phyloP scores from a whole-genome alignment of 1,284 basidiomycete species.

The Apiotrichum gracile region DNA sequence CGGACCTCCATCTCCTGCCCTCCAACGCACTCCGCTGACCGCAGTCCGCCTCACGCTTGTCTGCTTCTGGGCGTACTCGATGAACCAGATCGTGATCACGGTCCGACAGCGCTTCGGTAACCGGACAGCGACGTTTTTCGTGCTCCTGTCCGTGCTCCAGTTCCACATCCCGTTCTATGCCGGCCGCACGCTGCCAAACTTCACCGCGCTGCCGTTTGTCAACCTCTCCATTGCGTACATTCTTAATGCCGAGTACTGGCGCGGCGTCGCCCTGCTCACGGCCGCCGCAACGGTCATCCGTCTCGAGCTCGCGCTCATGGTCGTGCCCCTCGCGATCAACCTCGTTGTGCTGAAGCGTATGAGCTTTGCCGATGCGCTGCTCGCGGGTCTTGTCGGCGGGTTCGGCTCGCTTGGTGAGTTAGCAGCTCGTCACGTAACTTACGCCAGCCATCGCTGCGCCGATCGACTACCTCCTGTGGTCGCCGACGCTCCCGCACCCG shows the following conservation, averaged over 20 bases:
- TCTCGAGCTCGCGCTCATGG: constrained; percentile 67
- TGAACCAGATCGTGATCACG: constrained; percentile 61
- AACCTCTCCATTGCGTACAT: constrained; percentile 23
- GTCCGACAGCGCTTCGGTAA: constrained; percentile 61
- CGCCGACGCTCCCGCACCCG: constrained; percentile 27
- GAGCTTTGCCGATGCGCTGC: constrained; percentile 51
- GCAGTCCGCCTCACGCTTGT: constrained; percentile 72
- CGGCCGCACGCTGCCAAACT: constrained; percentile 87
- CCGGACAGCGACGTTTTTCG: constrained; percentile 57
- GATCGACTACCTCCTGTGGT: constrained; percentile 87
- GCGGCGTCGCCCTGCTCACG: constrained; percentile 53
- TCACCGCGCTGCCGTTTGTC: constrained; percentile 69
- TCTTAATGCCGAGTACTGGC: constrained; percentile 18
- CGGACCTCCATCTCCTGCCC: too few species aligned
- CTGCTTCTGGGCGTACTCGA: constrained; percentile 57
- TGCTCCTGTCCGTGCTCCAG: constrained; percentile 66
- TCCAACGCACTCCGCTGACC: too few species aligned
- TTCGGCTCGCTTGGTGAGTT: constrained; percentile 57
- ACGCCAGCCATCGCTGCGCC: constrained; percentile 56
- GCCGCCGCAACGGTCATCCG: constrained; percentile 70
- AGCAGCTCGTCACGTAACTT: not conserved
- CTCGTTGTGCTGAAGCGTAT: constrained; percentile 52
- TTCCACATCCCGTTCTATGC: constrained; percentile 94
- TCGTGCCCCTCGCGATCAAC: constrained; percentile 60
- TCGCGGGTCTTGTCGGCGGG: constrained; percentile 55